A percentile compares a stretch with the other conserved stretches of the same genome.
Evolutionary conservation across 2,329 filamentous ascomycete species (phyloP).

Genomic region (Dactylellina parvicollis): DNA sequence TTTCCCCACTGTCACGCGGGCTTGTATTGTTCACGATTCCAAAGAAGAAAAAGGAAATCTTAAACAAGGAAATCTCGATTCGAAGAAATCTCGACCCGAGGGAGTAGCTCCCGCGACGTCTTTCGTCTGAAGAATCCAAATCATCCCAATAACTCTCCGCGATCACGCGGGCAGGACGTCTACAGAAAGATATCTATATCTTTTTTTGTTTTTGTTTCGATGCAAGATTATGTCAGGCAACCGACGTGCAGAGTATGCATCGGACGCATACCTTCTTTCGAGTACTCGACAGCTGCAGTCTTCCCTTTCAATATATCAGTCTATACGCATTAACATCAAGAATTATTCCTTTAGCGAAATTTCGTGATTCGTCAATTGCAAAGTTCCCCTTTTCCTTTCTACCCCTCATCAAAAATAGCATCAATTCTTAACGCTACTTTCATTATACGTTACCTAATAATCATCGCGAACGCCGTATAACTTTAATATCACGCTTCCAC

Average conservation of each 20-base stretch:
- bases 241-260: background rate
- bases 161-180: slow-evolving; percentile 1
- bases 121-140: slow-evolving; percentile 37
- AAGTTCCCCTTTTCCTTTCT: background rate
- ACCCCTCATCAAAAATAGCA: slow-evolving; percentile 8
- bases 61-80: background rate
- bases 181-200: background rate
- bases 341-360: slow-evolving; percentile 2
- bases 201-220: slow-evolving; percentile 9
- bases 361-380: background rate
- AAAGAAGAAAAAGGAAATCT: background rate
- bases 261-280: background rate
- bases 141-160: too few species aligned
- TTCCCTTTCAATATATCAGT: slow-evolving; percentile 2
- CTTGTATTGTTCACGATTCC: background rate
- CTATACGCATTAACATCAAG: background rate
- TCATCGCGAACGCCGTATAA: slow-evolving; percentile 1
- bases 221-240: slow-evolving; percentile 19
- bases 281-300: slow-evolving; percentile 4
- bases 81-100: background rate
- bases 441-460: background rate
- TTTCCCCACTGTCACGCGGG: slow-evolving; percentile 25
- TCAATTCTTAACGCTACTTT: background rate
- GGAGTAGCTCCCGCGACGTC: slow-evolving; percentile 15
- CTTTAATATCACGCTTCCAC: slow-evolving; percentile 14